Evolutionary conservation across 2,329 filamentous ascomycete genomes (phyloP), one percentile per base, ranked within the genome.

Genomic region (Septoria petroselini): DNA sequence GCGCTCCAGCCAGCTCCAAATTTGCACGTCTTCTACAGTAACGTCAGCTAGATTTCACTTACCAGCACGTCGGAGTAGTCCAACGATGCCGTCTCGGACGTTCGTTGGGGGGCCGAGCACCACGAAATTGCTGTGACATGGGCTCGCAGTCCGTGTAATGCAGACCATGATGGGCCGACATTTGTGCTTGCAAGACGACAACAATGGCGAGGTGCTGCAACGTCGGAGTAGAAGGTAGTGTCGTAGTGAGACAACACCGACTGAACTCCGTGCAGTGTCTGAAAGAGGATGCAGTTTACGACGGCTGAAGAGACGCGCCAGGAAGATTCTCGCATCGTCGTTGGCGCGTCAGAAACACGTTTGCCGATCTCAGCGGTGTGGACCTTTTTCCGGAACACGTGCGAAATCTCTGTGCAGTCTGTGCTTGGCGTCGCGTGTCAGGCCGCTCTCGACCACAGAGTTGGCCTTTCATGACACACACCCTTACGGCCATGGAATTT

Each of bases 401-500:
- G 41, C 41, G 41, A 43, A 43, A 43, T 4, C 33, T 43, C 41
- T 43, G 29, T 18, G 17, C 29, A 33, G 17, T 3, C 7, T 1
- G 11, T 4, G 4, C 41, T 43, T 34, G 41, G 41, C 41, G 7
- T 18, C 17, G 14, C 25, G 25, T 19, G 5, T 18, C 41, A 43
- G 41, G 15, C 41, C 41, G 41, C 15, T 43, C 41, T 34, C 25
- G 14, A n/a, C n/a, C 30, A 33, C 30, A 15, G 14, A 33, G 5
- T 15, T 12, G 30, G 14, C 5, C 11, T 27, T 9, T 39, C 12
- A 29, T 46, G 43, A 47, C 43, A 47, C 35, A 46, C 33, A 12
- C 14, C 8, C 7, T 27, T 6, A 15, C 43, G 14, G 23, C 35
- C 41, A 44, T 52, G 53, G 53, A 55, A 33, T 47, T 23, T 40